Base-by-base conservation (phyloP, 108 stramenopile species). In the Discostella stelligeroides region DNA sequence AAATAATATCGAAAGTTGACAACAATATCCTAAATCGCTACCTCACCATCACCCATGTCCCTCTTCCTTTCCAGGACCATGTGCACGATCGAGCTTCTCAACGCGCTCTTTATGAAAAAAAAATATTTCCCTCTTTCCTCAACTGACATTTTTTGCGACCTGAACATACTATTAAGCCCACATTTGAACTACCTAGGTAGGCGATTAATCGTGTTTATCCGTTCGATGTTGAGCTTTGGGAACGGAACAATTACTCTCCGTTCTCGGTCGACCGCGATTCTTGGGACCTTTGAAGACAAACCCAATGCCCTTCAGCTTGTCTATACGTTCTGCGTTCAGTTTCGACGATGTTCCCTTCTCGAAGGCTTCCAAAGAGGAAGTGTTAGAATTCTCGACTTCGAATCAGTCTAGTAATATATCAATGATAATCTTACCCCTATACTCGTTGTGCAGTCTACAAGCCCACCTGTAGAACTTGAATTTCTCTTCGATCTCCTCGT, bases 311-410 rank as follows among this genome's bases (percentile, higher is more conserved):
- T 65, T 50, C 6, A 90, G 76, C 50, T 75, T 79, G 23, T 66
- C 73, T n/a, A 85, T 39, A 13, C 88, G 84, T 51, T 85, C 86
- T 8, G 69, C 59, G 28, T 79, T 81, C 15, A 89, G 65, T 24
- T 68, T 68, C 25, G 67, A 55, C 14, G 67, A 30, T 29, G 51
- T 68, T 18, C 67, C 67, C 38, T 68, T 68, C 18, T 57, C 81
- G 80, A 37, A 82, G 71, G 75, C 84, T 85, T 43, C 71, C 73
- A 15, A 53, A 27, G 21, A 12, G 18, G 27, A 53, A 24, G 28
- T 6, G 0, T 28, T 39, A 75, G 41, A 27, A 58, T 54, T 1
- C 17, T 17, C 28, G n/a, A n/a, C n/a, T n/a, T n/a, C n/a, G n/a
- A n/a, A n/a, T n/a, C n/a, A n/a, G n/a, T n/a, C n/a, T n/a, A n/a